Conservation (phyloP, 164 flowering plant species). For the Pachysandra terminalis region DNA sequence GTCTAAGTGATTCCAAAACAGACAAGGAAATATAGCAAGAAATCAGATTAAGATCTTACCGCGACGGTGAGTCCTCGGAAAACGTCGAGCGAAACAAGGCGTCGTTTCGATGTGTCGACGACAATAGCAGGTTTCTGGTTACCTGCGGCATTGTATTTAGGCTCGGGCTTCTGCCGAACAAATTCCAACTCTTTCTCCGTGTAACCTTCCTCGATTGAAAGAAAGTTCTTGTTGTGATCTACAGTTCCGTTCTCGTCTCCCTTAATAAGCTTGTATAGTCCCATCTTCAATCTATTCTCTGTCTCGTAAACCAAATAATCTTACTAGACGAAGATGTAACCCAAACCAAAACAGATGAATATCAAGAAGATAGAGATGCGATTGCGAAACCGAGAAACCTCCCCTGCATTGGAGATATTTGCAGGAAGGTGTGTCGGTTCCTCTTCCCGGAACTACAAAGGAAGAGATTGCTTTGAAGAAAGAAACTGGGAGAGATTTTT, state of each 20-base stretch:
- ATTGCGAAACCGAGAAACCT: neutral
- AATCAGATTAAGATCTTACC: constrained; percentile 31
- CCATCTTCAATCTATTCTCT: constrained; percentile 13
- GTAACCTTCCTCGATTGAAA: constrained; percentile 8
- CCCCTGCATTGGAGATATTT: neutral
- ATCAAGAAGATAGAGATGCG: neutral
- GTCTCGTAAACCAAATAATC: neutral
- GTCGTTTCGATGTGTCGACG: constrained; percentile 18
- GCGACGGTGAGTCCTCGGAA: constrained; percentile 73
- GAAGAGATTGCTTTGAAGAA: neutral
- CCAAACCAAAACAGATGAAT: neutral
- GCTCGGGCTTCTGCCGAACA: neutral
- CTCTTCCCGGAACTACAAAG: neutral
- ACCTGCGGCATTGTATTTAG: constrained; percentile 6
- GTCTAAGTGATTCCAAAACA: too few species aligned
- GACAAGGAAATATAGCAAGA: constrained; percentile 1
- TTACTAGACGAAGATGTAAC: neutral
- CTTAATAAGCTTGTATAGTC: constrained; percentile 30
- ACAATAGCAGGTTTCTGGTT: neutral
- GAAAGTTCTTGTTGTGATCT: constrained; percentile 6
- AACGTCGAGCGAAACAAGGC: constrained; percentile 69
- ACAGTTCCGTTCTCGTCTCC: constrained; percentile 19
- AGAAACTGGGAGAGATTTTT: neutral
- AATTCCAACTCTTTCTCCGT: constrained; percentile 20
- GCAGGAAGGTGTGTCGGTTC: neutral